Conservation (phyloP, 2,329 filamentous ascomycete species). For the Fusarium aywerte region DNA sequence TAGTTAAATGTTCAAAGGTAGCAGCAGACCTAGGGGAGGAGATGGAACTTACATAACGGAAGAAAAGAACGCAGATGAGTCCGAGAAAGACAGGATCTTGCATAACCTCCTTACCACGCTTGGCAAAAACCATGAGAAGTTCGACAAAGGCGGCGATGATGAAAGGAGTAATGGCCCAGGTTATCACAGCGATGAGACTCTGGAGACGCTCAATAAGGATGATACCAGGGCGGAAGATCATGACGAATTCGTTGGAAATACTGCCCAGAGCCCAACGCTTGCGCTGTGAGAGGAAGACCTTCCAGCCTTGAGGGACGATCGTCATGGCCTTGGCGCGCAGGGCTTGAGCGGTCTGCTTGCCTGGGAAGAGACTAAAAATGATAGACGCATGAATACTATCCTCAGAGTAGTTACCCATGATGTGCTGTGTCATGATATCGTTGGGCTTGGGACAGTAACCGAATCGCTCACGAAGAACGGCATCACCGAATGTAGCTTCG, state of each 20-base stretch:
- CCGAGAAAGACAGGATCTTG: constrained; percentile 52
- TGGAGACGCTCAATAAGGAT: constrained; percentile 57
- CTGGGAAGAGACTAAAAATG: constrained; percentile 58
- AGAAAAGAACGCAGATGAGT: constrained; percentile 52
- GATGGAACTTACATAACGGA: constrained; percentile 54
- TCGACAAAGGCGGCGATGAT: constrained; percentile 55
- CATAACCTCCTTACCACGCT: constrained; percentile 49
- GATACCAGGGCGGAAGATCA: constrained; percentile 58
- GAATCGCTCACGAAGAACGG: constrained; percentile 58
- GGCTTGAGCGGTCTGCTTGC: constrained; percentile 58
- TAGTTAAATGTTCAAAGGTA: constrained; percentile 24
- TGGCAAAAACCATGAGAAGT: constrained; percentile 51
- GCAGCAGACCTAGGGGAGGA: constrained; percentile 1
- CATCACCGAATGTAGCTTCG: constrained; percentile 60
- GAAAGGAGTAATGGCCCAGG: constrained; percentile 59
- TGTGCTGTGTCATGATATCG: constrained; percentile 60
- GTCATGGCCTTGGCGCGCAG: constrained; percentile 60
- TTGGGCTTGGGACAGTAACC: constrained; percentile 62
- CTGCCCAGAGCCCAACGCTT: constrained; percentile 62
- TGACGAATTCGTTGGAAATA: constrained; percentile 61
- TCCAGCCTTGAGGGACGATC: constrained; percentile 57
- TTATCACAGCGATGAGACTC: constrained; percentile 58
- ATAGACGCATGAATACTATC: constrained; percentile 62
- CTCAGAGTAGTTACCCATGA: constrained; percentile 61
- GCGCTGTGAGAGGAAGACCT: constrained; percentile 60